Conservation (phyloP, 345 rosid genomes). For the Salix dunnii region DNA sequence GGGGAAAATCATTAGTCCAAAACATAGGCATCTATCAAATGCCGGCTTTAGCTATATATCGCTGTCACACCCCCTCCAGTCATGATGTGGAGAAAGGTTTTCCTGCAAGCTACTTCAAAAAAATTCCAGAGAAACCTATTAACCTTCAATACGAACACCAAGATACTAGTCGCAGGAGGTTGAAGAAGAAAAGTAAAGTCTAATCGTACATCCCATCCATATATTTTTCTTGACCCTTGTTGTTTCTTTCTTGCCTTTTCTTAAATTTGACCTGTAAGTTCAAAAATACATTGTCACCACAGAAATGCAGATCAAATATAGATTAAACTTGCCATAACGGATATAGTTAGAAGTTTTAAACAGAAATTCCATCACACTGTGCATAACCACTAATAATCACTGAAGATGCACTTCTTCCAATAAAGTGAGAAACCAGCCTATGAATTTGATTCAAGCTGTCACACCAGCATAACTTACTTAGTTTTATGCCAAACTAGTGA, state of each 20-base stretch:
- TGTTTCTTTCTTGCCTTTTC: background rate
- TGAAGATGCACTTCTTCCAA: background rate
- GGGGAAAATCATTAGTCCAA: background rate
- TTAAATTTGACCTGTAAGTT: background rate
- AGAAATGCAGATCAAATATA: background rate
- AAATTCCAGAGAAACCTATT: background rate
- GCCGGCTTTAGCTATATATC: background rate
- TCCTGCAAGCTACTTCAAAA: background rate
- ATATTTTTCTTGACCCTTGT: background rate
- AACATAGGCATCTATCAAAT: background rate
- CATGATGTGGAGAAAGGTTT: background rate
- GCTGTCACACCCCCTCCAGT: background rate
- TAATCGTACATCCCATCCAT: background rate
- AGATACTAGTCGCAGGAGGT: background rate
- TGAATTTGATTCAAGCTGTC: background rate
- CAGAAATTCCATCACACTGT: background rate
- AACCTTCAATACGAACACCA: background rate
- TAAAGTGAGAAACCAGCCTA: background rate
- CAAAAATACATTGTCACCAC: background rate
- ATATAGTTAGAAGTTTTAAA: background rate
- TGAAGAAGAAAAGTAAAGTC: background rate
- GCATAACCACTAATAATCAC: background rate
- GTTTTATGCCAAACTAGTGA: background rate
- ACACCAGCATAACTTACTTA: background rate
- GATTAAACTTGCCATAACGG: background rate